Base-by-base conservation (phyloP, 768 basidiomycete species). In the Pleurotus tuber-regium region DNA sequence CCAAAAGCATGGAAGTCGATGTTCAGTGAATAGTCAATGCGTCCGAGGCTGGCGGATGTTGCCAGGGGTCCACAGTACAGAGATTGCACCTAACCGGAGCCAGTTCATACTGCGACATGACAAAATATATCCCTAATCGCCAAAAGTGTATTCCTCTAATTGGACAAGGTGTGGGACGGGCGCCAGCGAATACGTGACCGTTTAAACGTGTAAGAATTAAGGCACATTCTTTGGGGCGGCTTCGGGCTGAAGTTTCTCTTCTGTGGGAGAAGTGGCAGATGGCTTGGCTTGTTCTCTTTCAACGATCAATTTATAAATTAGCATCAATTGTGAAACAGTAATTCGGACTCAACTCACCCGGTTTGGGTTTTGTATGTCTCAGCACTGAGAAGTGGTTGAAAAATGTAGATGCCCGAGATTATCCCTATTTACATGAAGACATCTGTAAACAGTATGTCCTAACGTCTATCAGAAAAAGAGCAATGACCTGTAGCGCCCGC, bases 331-430 rank as follows among this genome's bases (percentile, higher is more conserved):
- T 25, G 25, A 40, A 35, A 55, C 19, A 24, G 48, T 50, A 39
- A 33, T 50, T 43, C 40, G 49, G 40, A 38, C 39, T 35, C 25
- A 35, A 40, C 36, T 43, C 49, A 61, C 66, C 43, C 50, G 63
- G 60, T 50, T 44, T 49, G 62, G 51, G 31, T 54, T 41, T 31
- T 39, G 24, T 25, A 31, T 30, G 29, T 43, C 26, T 63, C 59
- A 35, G 66, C 52, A 30, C 62, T 43, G 16, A 77, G 58, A 52
- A 75, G 57, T 4, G 84, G 84, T 58, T 77, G 75, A 68, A 87
- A 87, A 47, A 86, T 81, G 61, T 87, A 86, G 18, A 84, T 61
- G 7, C 86, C 86, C 10, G 86, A 85, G 23, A 73, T 57, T 44
- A 84, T 63, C 25, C 86, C 86, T 87, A 55, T 39, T 35, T 40